Evolutionary conservation across 192 early-diverging fungal species (phyloP), one percentile per base, ranked within the genome.

Genomic region (Piromyces sp.): DNA sequence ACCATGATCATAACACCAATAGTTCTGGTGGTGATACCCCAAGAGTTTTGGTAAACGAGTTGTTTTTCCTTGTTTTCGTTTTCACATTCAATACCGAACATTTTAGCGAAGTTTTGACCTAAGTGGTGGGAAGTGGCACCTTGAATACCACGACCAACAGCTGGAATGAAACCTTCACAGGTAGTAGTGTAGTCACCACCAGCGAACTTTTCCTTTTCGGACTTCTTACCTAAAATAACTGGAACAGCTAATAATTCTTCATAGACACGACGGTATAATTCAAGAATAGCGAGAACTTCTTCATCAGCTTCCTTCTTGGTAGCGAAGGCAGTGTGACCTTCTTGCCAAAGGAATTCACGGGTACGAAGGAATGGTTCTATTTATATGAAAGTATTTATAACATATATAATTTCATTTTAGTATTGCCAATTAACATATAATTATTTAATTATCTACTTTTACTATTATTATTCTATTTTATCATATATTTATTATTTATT

Each of bases 101-200:
- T 98, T 87, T 97, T 98, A 80, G 95, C 93, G 86, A 99, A 99
- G 92, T 98, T 99, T 90, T 99, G 97, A n/a, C 98, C 98, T 84
- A 99, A 90, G 84, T 94, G 95, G 89, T 99, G 98, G 82, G 96
- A 98, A 13, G 98, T 99, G 79, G 93, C 98, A 79, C 94, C 98
- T 88, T 99, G 98, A 83, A 99, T 97, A 80, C 93, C 98, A 84
- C 98, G 96, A 30, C 98, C 98, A 6, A 96, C 97, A 51, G 95
- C 91, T 30, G 97, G 96, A 79, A 99, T 95, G 84, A 95, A 99
- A 30, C 95, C 97, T 86, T 99, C 98, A 79, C 98, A 93, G 78
- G 98, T 98, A 79, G 98, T 98, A 78, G 98, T 99, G 85, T 96
- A 96, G 30, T 94, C 88, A 80, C 96, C 96, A 84, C 98, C 98